A percentile compares a stretch with the other conserved stretches of the same genome.
These are phyloP conservation scores for Lasiosphaeria ovina DNA, from an alignment of 495 filamentous ascomycete species.

Conservation along the genomic window DNA sequence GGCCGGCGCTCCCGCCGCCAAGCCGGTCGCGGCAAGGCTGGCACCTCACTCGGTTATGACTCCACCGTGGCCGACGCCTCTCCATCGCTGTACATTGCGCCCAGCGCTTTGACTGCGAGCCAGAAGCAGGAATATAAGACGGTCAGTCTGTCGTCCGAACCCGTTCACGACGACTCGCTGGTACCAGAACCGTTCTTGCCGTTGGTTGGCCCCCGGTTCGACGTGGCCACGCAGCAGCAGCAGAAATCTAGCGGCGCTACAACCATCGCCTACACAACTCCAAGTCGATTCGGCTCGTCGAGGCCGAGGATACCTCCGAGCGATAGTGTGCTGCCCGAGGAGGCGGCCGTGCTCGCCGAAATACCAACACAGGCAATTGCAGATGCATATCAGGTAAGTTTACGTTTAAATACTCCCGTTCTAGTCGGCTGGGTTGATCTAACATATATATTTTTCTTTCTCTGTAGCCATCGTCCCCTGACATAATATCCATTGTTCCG, in stretches of 20 bases:
- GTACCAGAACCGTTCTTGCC: constrained; percentile 9
- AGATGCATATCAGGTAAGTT: background rate
- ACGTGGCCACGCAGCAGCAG: background rate
- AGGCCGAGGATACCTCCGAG: constrained; percentile 1
- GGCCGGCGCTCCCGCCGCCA: background rate
- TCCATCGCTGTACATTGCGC: constrained; percentile 21
- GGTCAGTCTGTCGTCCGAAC: constrained; percentile 21
- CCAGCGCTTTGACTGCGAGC: constrained; percentile 29
- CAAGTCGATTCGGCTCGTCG: constrained; percentile 20
- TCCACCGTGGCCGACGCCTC: constrained; percentile 20
- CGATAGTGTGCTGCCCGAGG: background rate
- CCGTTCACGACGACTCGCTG: background rate
- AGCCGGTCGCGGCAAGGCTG: constrained; percentile 1
- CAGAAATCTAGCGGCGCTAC: constrained; percentile 28
- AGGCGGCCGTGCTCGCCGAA: background rate
- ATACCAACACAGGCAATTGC: background rate
- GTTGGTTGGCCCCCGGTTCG: background rate
- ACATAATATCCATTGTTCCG: constrained; percentile 20
- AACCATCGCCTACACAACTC: constrained; percentile 28
- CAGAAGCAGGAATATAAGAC: constrained; percentile 28
- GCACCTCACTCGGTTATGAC: background rate
- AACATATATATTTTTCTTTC: no score
- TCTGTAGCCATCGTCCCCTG: constrained; percentile 18
- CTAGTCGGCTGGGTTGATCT: no score
- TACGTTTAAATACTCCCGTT: no score